Conservation (phyloP, 805 yeast species). For the Phaffomyces antillensis region DNA sequence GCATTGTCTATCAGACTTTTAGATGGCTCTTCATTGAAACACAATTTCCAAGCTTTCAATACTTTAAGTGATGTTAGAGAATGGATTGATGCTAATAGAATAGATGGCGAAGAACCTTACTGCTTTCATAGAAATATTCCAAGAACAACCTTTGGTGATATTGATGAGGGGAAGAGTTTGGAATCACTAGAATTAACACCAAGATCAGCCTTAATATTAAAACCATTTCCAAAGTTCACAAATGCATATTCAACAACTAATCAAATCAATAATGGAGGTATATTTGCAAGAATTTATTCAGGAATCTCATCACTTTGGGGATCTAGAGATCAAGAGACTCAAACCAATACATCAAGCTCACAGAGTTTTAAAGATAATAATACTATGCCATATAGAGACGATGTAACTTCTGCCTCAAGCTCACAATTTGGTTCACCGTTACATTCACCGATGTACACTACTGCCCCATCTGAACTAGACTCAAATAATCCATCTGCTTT, state of each 20-base stretch:
- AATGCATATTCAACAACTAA: conserved; percentile 21
- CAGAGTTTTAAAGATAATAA: too few relatives aligned
- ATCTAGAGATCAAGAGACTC: conserved; percentile 2
- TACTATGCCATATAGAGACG: conserved; percentile 8
- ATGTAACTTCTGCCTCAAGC: conserved; percentile 12
- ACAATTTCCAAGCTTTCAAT: conserved; percentile 38
- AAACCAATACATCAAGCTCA: not conserved
- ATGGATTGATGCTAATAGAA: conserved; percentile 49
- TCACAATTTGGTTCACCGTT: conserved; percentile 25
- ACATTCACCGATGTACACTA: conserved; percentile 14
- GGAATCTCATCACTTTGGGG: conserved; percentile 31
- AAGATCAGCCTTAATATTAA: conserved; percentile 66
- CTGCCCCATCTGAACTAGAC: conserved; percentile 4
- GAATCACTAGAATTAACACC: conserved; percentile 54
- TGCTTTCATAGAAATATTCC: conserved; percentile 48
- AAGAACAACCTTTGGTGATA: conserved; percentile 52
- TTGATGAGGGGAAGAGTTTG: conserved; percentile 53
- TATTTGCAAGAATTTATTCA: conserved; percentile 26
- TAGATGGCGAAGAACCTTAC: conserved; percentile 39
- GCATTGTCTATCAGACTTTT: conserved; percentile 54
- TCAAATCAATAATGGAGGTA: conserved; percentile 13
- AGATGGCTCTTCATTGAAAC: conserved; percentile 54
- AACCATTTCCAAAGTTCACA: conserved; percentile 41
- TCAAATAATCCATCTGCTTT: conserved; percentile 18
- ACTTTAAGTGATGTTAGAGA: conserved; percentile 52